Base-by-base conservation (phyloP, 306 rosid species). In the Rosa chinensis region DNA sequence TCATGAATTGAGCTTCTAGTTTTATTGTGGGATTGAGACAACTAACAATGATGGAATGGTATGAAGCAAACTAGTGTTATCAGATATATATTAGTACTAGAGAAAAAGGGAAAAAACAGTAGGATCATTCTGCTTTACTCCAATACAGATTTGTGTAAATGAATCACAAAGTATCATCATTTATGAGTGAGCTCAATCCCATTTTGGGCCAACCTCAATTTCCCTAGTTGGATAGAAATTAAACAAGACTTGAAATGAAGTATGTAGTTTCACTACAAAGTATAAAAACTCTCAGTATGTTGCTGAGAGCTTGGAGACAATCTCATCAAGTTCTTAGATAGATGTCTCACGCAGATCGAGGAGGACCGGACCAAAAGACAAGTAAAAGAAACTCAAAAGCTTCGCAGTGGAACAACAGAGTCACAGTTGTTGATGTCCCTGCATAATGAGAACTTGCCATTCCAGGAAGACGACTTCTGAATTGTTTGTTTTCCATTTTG, bases 391-490 rank as follows among this genome's bases (percentile, higher is more conserved):
- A 16, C 71, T 77, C 75, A 88, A 64, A 78, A 84, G 89, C 90
- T 92, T 79, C 90, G 64, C 20, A 82, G 12, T 64, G 83, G 64
- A 82, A 53, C 37, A 81, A 83, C 74, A 55, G 74, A 82, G 64
- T 87, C 90, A 78, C 86, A 42, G 67, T 61, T 83, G 77, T 86
- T 82, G 64, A 63, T 58, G 50, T 84, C 78, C 89, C 81, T 81
- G 28, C 87, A 75, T 13, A 81, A 59, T 28, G 80, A 55, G 75
- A 82, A 79, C 35, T 86, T 90, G 12, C 92, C 97, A 72, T 78
- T 84, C 75, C 82, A 86, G 70, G 98, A 94, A 62, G 78, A 75
- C 16, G 98, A 92, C 83, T 92, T 90, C 85, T 87, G 92, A 85
- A 92, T 84, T 20, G 91, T 75, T 70, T 82, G 47, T 10, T 87